phyloP scores from a whole-genome alignment of 1,139 yeast species.

The Debaryomyces robertsiae region DNA sequence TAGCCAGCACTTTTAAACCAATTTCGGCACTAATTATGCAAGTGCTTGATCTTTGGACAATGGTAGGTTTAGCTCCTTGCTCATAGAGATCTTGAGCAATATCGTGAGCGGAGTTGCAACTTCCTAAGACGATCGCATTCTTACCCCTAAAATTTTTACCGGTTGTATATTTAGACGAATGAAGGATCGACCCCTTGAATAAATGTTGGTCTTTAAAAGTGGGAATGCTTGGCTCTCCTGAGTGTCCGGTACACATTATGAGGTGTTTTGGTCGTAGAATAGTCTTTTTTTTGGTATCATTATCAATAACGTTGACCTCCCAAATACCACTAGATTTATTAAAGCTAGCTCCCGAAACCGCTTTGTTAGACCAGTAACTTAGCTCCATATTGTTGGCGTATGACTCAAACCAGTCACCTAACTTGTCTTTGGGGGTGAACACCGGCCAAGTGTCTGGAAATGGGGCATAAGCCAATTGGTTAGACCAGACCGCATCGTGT shows the following conservation, averaged over 20 bases:
- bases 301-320: constrained; percentile 30
- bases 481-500: constrained; percentile 48
- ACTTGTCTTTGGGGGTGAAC: constrained; percentile 45
- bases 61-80: constrained; percentile 44
- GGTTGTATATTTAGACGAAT: constrained; percentile 41
- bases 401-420: constrained; percentile 43
- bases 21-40: constrained; percentile 40
- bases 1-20: constrained; percentile 30
- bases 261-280: constrained; percentile 9
- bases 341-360: constrained; percentile 33
- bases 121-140: constrained; percentile 45
- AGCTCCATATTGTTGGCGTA: constrained; percentile 42
- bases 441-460: constrained; percentile 46
- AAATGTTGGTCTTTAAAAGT: constrained; percentile 34
- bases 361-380: constrained; percentile 36
- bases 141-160: constrained; percentile 41
- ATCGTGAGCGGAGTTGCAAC: constrained; percentile 49
- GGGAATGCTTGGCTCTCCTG: constrained; percentile 46
- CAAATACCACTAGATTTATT: constrained; percentile 30
- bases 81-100: constrained; percentile 47
- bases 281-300: constrained; percentile 22
- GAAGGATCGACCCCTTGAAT: constrained; percentile 41
- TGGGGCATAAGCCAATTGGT: constrained; percentile 39
- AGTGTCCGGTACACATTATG: constrained; percentile 43
- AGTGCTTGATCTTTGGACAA: constrained; percentile 47